Evolutionary conservation across 1,284 basidiomycete genomes (phyloP), one percentile per base, ranked within the genome.

Genomic region (Cryptococcus depauperatus): DNA sequence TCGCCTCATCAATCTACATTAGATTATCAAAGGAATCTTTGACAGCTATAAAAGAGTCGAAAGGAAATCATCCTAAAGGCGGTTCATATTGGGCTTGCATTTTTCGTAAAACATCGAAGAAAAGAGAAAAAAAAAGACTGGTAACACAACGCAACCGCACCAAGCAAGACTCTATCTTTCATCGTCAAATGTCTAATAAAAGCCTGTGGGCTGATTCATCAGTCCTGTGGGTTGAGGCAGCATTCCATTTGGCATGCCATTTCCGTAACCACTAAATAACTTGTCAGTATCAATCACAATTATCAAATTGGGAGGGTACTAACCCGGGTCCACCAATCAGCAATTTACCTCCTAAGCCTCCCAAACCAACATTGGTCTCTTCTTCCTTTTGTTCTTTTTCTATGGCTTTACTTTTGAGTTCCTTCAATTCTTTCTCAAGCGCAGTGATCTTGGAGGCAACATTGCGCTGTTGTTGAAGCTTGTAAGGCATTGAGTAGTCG

Each of bases 401-500:
- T 14, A 46, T 44, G 11, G 58, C 47, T 58, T 66, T 69, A 8
- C 59, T 51, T 56, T 58, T 57, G 48, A 72, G 52, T 48, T 70
- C 70, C 48, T 62, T 63, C 37, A 72, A 47, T 51, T 70, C 64
- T 55, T 66, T 66, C 57, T 72, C 67, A 18, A 70, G 54, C n/a
- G 56, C 50, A 13, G 61, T 54, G 25, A 70, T 46, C 57, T 62
- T 62, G 22, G 52, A 58, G 1, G 57, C 41, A 51, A 68, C 62
- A 49, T 70, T 67, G 46, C 87, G 80, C 64, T 89, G 83, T 41
- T 80, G 78, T 72, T 96, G 91, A 44, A 97, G 84, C 62, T 81
- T 82, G 71, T 86, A 97, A 0, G 92, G 92, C 85, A 90, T 92
- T 62, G 85, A 86, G 74, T 93, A 96, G 72, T 98, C 95, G 63